These are phyloP conservation scores for Ophiobolus disseminans DNA, from an alignment of 2,329 filamentous ascomycete species.

Conservation along the genomic window DNA sequence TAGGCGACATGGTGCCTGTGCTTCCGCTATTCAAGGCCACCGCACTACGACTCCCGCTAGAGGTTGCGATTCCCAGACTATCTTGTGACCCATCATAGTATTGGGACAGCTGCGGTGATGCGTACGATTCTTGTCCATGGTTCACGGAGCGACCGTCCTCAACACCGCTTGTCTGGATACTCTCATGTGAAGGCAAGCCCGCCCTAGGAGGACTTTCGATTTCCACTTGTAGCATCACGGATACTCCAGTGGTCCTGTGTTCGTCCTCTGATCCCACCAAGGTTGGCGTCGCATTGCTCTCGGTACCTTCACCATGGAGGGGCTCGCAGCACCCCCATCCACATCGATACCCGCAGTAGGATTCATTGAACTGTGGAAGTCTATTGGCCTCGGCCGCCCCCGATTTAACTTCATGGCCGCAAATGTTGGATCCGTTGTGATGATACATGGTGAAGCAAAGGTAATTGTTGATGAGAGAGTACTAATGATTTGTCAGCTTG, in stretches of 20 bases:
- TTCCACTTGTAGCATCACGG: neutral
- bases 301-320: constrained; percentile 17
- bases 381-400: constrained; percentile 15
- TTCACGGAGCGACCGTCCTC: too few species aligned
- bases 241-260: constrained; percentile 4
- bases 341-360: constrained; percentile 32
- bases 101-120: too few species aligned
- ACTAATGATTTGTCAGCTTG: too few species aligned
- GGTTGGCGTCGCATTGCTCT: constrained; percentile 6
- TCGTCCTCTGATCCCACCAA: constrained; percentile 9
- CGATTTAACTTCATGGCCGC: neutral
- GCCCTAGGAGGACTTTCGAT: neutral
- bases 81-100: too few species aligned
- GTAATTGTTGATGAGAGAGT: neutral
- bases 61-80: too few species aligned
- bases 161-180: too few species aligned
- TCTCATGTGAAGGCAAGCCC: too few species aligned
- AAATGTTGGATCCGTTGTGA: neutral
- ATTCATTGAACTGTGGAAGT: constrained; percentile 31
- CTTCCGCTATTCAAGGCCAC: too few species aligned
- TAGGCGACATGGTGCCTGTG: too few species aligned
- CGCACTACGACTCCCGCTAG: too few species aligned
- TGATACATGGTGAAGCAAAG: neutral
- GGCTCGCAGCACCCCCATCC: constrained; percentile 27
- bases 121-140: too few species aligned